A percentile compares a stretch with the other conserved stretches of the same genome.
Evolutionary conservation across 192 early-diverging fungal genomes (phyloP).

Genomic region (Coemansia sp.): DNA sequence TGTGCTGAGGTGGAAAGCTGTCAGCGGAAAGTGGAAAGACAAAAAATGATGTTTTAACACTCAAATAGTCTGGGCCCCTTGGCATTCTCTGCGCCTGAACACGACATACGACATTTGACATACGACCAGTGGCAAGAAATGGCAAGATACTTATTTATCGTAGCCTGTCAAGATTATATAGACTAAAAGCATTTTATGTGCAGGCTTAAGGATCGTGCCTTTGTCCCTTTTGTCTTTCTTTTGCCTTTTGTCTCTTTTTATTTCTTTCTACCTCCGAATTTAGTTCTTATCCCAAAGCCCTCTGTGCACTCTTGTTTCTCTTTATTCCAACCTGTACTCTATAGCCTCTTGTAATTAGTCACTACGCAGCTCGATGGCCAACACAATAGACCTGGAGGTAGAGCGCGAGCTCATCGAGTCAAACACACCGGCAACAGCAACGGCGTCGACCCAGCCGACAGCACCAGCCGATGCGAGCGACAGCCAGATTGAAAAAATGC

Average conservation of each 20-base stretch:
- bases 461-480: constrained; percentile 12
- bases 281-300: not conserved
- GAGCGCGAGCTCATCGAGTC: constrained; percentile 29
- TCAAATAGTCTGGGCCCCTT: too few species aligned
- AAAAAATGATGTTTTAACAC: too few species aligned
- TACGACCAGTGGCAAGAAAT: too few species aligned
- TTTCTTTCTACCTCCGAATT: not conserved
- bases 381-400: constrained; percentile 27
- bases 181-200: too few species aligned
- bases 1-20: too few species aligned
- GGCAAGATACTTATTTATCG: too few species aligned
- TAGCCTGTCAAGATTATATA: too few species aligned
- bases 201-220: too few species aligned
- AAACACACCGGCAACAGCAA: constrained; percentile 6
- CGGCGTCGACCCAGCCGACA: not conserved
- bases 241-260: constrained; percentile 2
- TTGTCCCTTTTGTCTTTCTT: not conserved
- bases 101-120: too few species aligned
- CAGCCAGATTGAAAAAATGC: constrained; percentile 41
- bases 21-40: too few species aligned
- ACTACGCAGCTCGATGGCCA: too few species aligned
- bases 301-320: not conserved
- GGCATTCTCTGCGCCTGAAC: too few species aligned
- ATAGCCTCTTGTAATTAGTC: not conserved
- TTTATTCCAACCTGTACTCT: not conserved